phyloP scores from a whole-genome alignment of 768 basidiomycete species.

The Dacryopinax spathularia region DNA sequence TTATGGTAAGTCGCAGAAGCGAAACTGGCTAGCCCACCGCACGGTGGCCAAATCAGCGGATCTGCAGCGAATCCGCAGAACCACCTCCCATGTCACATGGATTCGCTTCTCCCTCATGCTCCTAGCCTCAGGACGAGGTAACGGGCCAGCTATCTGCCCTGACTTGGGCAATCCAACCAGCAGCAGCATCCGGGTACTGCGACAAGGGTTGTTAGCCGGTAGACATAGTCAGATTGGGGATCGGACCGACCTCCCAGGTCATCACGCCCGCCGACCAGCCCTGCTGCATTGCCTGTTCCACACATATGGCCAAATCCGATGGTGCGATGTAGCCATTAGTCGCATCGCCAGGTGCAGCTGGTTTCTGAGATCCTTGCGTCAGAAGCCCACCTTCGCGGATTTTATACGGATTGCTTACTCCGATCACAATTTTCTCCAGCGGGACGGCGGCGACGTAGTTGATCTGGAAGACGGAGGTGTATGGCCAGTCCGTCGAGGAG shows the following conservation, averaged over 20 bases:
- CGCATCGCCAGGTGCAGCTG: slow-evolving; percentile 11
- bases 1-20: too few species aligned
- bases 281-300: neutral
- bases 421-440: slow-evolving; percentile 55
- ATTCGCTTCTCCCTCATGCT: too few species aligned
- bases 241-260: neutral
- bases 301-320: neutral
- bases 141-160: neutral
- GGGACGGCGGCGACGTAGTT: slow-evolving; percentile 41
- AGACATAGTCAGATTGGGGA: neutral
- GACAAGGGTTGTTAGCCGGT: neutral
- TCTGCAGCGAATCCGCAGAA: too few species aligned
- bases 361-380: slow-evolving; percentile 5
- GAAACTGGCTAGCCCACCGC: too few species aligned
- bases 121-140: neutral
- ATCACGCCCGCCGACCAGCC: neutral
- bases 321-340: neutral
- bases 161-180: slow-evolving; percentile 8
- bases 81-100: too few species aligned
- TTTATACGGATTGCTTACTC: slow-evolving; percentile 16
- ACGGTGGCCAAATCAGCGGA: too few species aligned
- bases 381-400: too few species aligned
- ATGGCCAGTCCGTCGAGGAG: slow-evolving; percentile 20
- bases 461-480: slow-evolving; percentile 37
- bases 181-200: slow-evolving; percentile 10